Percentiles rank a stretch among this genome's conserved stretches.
Evolutionary conservation across 2,329 filamentous ascomycete species (phyloP).

Genomic region (Cytospora piceicola): DNA sequence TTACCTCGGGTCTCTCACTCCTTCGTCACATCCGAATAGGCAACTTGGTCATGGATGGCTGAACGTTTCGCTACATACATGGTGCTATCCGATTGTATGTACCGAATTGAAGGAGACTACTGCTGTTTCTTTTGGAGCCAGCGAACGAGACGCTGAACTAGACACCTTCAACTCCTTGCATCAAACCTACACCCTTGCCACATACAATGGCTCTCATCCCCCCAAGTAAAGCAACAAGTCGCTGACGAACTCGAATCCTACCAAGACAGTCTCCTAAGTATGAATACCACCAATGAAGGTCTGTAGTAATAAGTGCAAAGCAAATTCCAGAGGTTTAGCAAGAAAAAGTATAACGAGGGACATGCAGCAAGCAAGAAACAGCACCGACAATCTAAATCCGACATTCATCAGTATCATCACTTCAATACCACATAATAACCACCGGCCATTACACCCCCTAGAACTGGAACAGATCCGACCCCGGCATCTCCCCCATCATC

Average conservation of each 20-base stretch:
- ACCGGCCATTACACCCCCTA: neutral
- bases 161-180: constrained; percentile 13
- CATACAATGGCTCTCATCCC: neutral
- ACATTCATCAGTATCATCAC: neutral
- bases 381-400: neutral
- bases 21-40: no score
- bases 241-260: neutral
- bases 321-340: neutral
- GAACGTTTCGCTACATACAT: no score
- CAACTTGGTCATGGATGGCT: no score
- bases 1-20: no score
- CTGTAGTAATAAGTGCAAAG: neutral
- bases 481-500: constrained; percentile 21
- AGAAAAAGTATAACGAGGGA: neutral
- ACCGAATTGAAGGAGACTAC: neutral
- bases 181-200: neutral
- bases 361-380: neutral
- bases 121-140: neutral
- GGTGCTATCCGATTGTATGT: no score
- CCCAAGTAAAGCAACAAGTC: neutral
- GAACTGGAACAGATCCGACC: constrained; percentile 23
- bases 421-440: neutral
- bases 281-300: neutral
- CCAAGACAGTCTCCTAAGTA: neutral
- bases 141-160: neutral